Base-by-base conservation (phyloP, 306 rosid genomes). In the Corylus avellana region DNA sequence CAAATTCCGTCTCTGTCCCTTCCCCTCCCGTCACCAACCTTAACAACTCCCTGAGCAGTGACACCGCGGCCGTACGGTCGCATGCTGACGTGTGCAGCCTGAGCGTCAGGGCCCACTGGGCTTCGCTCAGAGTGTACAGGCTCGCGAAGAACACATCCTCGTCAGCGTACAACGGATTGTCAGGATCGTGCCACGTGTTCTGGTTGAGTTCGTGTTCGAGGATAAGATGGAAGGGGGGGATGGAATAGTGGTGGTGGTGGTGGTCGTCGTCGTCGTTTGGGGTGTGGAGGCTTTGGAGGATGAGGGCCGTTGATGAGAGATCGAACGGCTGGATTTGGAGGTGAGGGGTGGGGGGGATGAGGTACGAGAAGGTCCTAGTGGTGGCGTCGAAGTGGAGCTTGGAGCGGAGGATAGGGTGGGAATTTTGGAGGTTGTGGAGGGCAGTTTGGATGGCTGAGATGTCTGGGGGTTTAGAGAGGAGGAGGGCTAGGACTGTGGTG, bases 371-470 rank as follows among this genome's bases (percentile, higher is more conserved):
- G 54, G 87, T 72, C 78, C 80, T 77, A 44, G 81, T 61, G 71
- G 83, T 10, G 27, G 77, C 18, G n/a, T 91, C 79, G 83, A 59
- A 77, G 68, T 69, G 97, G 90, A 90, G 84, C 59, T 86, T 90
- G 67, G 94, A 88, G 85, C 93, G 92, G 86, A 95, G 92, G 86
- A 95, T 89, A 12, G 97, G 98, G 17, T 95, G 92, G 84, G 93
- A 82, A 78, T 72, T 85, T 79, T 92, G 97, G 77, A 95, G 76
- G 11, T 71, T 68, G 64, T 72, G 89, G 74, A 95, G 92, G 83
- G 95, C 85, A 56, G 80, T 89, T 87, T 85, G 94, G 86, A 92
- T 78, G 73, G 74, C 5, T 2, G 89, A 22, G 61, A 91, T 69
- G 42, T 82, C 75, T 0, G 92, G 96, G 9, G 90, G 86, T 72